A percentile compares a stretch with the other conserved stretches of the same genome.
Evolutionary conservation across 768 basidiomycete species (phyloP).

Genomic region (Boletus coccyginus): DNA sequence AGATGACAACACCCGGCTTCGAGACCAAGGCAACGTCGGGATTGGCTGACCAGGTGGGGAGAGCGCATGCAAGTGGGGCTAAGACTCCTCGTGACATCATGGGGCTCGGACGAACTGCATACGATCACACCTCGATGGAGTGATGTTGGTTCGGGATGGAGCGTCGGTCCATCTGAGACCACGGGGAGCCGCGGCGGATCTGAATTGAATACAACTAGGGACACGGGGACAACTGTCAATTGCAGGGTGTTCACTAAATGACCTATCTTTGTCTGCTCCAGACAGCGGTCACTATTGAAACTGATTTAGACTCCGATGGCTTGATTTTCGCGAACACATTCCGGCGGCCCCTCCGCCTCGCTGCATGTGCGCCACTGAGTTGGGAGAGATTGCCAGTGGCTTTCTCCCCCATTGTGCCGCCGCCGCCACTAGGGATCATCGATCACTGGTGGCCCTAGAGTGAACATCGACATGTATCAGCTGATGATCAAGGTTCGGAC

Average conservation of each 20-base stretch:
- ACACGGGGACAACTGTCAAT: constrained; percentile 7
- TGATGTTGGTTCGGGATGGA: background rate
- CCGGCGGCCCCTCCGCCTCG: background rate
- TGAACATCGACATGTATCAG: background rate
- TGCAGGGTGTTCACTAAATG: background rate
- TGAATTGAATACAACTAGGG: constrained; percentile 1
- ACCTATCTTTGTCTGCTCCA: background rate
- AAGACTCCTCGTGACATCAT: no score
- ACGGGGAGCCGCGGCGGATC: constrained; percentile 3
- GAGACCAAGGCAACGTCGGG: background rate
- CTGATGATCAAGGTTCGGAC: background rate
- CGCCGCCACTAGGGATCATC: background rate
- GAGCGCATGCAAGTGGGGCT: background rate
- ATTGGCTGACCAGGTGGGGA: background rate
- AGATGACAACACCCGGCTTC: background rate
- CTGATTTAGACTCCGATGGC: background rate
- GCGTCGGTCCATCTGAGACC: background rate
- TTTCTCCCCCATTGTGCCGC: background rate
- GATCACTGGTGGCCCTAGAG: background rate
- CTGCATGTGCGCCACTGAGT: background rate
- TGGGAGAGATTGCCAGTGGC: background rate
- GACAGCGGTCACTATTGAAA: background rate
- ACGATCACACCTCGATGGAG: background rate
- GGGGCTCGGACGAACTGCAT: background rate
- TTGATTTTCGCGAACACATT: constrained; percentile 6